Base-by-base conservation (phyloP, 495 filamentous ascomycete species). In the Aspergillus panamensis region DNA sequence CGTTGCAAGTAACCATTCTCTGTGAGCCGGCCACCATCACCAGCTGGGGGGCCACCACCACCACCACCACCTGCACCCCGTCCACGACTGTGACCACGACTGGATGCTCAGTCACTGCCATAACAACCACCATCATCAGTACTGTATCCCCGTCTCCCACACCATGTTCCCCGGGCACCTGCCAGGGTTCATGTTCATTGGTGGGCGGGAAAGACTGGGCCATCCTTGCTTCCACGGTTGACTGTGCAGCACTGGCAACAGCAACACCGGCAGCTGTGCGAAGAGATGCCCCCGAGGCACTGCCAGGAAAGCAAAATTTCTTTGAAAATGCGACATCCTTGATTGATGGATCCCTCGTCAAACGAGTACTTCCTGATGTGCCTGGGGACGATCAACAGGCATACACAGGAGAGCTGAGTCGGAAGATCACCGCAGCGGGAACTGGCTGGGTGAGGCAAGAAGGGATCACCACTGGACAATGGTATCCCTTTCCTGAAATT, bases 51-150 rank as follows among this genome's bases (percentile, higher is more conserved):
- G 33, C 55, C 9, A 45, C 35, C 0, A 47, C 37, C 17, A 19
- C 25, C 25, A 58, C 48, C 19, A 20, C 55, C 1, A 52, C 55
- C 1, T 58, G 55, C 29, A 19, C 14, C 7, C 48, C 35, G 12
- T 32, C 55, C 5, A 52, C 48, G 3, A 58, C 48, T 5, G 19
- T 52, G n/a, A 52, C 55, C 17, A 47, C 39, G 7, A 58, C 39
- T 3, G 48, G 55, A 8, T 58, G 55, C 48, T 58, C 55, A 0
- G 55, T 52, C 3, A 58, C 55, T 9, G 55, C 3, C 2, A 45
- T 37, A n/a, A 52, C 48, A 1, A 58, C 55, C 14, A 58, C 55
- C 0, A 30, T 58, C 37, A 51, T 48, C 29, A 51, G 21, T 25
- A 58, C 55, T 8, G 19, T 47, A 12, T 43, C 48, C 8, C 42